These are phyloP conservation scores for Stenogyne calaminthoides DNA, from an alignment of 305 asterid species.

Conservation along the genomic window DNA sequence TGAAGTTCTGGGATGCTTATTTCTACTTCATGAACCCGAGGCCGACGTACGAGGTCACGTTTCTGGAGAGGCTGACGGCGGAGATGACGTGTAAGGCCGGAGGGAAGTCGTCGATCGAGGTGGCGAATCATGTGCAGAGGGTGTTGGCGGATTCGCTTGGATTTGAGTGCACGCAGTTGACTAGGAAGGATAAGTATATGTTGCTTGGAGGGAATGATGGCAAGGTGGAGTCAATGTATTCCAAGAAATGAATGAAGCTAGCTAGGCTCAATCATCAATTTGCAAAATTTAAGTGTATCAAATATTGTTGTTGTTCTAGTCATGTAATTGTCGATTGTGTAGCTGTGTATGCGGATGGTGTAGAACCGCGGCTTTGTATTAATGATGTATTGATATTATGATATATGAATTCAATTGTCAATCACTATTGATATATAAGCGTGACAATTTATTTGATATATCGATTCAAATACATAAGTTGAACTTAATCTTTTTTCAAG, in stretches of 20 bases:
- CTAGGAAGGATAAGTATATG: slow-evolving; percentile 95
- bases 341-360: slow-evolving; percentile 20
- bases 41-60: slow-evolving; percentile 81
- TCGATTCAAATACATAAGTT: no score
- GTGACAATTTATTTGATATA: no score
- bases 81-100: slow-evolving; percentile 85
- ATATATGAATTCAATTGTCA: not conserved
- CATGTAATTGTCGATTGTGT: slow-evolving; percentile 25
- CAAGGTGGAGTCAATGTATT: slow-evolving; percentile 91
- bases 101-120: slow-evolving; percentile 85
- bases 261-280: not conserved
- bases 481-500: no score
- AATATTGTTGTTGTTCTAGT: slow-evolving; percentile 11
- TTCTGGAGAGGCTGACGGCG: slow-evolving; percentile 77
- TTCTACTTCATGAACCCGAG: slow-evolving; percentile 96
- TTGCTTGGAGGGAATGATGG: slow-evolving; percentile 99
- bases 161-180: slow-evolving; percentile 91
- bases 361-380: slow-evolving; percentile 8
- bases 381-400: slow-evolving; percentile 1
- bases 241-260: slow-evolving; percentile 42
- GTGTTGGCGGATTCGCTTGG: slow-evolving; percentile 76
- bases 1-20: slow-evolving; percentile 92
- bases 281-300: not conserved
- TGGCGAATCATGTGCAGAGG: slow-evolving; percentile 95
- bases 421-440: not conserved